Evolutionary conservation across 768 basidiomycete genomes (phyloP), one percentile per base, ranked within the genome.

Genomic region (Tylopilus sp.): DNA sequence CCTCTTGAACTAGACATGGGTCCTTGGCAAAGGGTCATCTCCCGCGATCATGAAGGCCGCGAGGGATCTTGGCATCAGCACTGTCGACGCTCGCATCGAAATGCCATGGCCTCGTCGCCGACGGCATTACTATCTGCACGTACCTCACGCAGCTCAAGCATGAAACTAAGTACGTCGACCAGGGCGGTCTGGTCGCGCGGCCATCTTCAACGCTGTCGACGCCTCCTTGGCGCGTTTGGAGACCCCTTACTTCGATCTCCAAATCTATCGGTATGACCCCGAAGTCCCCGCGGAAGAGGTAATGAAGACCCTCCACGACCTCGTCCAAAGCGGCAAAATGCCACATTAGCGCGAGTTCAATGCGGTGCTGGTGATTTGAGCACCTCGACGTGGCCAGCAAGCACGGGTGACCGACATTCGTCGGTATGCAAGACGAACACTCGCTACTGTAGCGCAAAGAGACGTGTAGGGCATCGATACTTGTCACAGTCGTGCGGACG

Each of bases 391-490:
- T 76, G 2, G 78, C 79, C 6, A 62, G 67, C 31, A 66, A 65
- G 50, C 60, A 77, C 15, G 73, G 73, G 3, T 79, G 79, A 71
- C 79, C 80, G 5, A 75, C 70, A 52, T 82, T 83, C 53, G 70
- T 79, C 43, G 76, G 78, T 50, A 80, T 82, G 73, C 81, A 83
- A 63, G 31, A 74, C 45, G 75, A 78, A 50, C 35, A 42, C 51
- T 79, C 73, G 33, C 60, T 81, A 6, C 68, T 81, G 18, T 83
- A 83, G 57, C 71, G 80, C 28, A 76, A 80, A 51, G 79, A 83
- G 38, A n/a, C n/a, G n/a, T n/a, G 44, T 33, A n/a, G 3, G 9
- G 6, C 26, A 38, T 11, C 9, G n/a, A n/a, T n/a, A n/a, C 1
- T 15, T 41, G 12, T 2, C 8, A 31, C 7, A 15, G 9, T 39